These are phyloP conservation scores for Pichia manshurica DNA, from an alignment of 805 yeast genomes.

Conservation along the genomic window DNA sequence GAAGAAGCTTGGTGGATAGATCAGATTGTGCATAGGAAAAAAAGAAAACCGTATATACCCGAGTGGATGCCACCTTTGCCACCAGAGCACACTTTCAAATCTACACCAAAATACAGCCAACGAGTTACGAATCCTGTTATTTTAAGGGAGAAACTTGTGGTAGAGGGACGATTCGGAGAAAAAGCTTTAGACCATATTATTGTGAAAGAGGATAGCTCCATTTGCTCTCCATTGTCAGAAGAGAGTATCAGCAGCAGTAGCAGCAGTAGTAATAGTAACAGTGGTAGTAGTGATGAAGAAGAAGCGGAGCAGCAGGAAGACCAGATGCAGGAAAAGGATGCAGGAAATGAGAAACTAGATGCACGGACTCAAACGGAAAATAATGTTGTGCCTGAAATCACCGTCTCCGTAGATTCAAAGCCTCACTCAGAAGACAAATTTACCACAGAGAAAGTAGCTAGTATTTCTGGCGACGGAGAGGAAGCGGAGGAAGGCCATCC, in stretches of 20 bases:
- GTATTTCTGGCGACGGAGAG: not conserved
- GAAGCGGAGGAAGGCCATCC: conserved; percentile 2
- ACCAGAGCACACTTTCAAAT: conserved; percentile 86
- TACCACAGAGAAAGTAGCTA: too few relatives aligned
- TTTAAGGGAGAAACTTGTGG: conserved; percentile 65
- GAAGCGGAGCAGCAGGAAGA: conserved; percentile 5
- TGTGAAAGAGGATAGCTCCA: not conserved
- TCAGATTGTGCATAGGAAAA: conserved; percentile 11
- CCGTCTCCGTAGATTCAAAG: too few relatives aligned
- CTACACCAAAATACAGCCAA: conserved; percentile 63
- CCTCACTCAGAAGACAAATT: too few relatives aligned
- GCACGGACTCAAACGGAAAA: too few relatives aligned
- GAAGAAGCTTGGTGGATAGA: conserved; percentile 14
- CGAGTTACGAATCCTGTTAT: conserved; percentile 63
- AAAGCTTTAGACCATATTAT: conserved; percentile 60
- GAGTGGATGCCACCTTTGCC: conserved; percentile 83
- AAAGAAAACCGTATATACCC: conserved; percentile 47
- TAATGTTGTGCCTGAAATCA: too few relatives aligned
- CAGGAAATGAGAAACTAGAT: not conserved
- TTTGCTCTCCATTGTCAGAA: conserved; percentile 4
- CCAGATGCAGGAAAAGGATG: not conserved
- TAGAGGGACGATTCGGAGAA: conserved; percentile 79
- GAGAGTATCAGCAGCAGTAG: conserved; percentile 6
- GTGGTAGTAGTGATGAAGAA: conserved; percentile 12
- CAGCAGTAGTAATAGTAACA: too few relatives aligned